A percentile compares a stretch with the other conserved stretches of the same genome.
Evolutionary conservation across 176 grass and related monocot species (phyloP).

Genomic region (Canna indica): DNA sequence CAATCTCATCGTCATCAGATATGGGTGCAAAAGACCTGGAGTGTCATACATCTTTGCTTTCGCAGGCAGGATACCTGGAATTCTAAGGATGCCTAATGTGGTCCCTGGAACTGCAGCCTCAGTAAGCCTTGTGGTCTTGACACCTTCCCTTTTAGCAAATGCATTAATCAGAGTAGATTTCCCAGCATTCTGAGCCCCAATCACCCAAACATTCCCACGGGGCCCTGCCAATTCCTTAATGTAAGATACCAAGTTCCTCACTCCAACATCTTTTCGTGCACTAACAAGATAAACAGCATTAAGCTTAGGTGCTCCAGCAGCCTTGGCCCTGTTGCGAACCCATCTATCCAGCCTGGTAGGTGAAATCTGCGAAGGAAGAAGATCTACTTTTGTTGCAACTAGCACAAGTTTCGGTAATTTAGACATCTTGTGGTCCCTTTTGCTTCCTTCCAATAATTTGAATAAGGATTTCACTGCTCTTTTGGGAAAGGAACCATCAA

Average conservation of each 20-base stretch:
- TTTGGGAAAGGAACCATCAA: slow-evolving; percentile 89
- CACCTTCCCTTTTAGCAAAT: slow-evolving; percentile 71
- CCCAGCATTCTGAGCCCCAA: slow-evolving; percentile 92
- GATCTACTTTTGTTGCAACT: slow-evolving; percentile 69
- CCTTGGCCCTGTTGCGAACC: slow-evolving; percentile 72
- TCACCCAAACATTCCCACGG: slow-evolving; percentile 88
- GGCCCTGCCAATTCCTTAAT: slow-evolving; percentile 75
- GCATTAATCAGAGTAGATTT: slow-evolving; percentile 95
- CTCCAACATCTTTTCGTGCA: slow-evolving; percentile 65
- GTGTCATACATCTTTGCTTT: slow-evolving; percentile 98
- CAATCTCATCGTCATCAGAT: slow-evolving; percentile 67
- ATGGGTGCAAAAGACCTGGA: slow-evolving; percentile 79
- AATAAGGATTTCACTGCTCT: slow-evolving; percentile 66
- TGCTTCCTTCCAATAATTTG: slow-evolving; percentile 52
- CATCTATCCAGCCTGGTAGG: slow-evolving; percentile 64
- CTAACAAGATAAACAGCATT: slow-evolving; percentile 72
- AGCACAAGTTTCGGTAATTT: slow-evolving; percentile 73
- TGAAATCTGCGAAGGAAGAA: slow-evolving; percentile 71
- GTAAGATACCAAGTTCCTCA: slow-evolving; percentile 72
- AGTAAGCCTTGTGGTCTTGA: slow-evolving; percentile 63
- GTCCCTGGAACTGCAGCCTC: slow-evolving; percentile 83
- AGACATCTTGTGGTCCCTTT: slow-evolving; percentile 32
- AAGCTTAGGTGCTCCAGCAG: slow-evolving; percentile 65
- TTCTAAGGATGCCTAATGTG: slow-evolving; percentile 74
- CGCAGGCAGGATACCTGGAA: slow-evolving; percentile 73